Evolutionary conservation across 1,284 basidiomycete species (phyloP).

Genomic region (Phenoliferia sp.): DNA sequence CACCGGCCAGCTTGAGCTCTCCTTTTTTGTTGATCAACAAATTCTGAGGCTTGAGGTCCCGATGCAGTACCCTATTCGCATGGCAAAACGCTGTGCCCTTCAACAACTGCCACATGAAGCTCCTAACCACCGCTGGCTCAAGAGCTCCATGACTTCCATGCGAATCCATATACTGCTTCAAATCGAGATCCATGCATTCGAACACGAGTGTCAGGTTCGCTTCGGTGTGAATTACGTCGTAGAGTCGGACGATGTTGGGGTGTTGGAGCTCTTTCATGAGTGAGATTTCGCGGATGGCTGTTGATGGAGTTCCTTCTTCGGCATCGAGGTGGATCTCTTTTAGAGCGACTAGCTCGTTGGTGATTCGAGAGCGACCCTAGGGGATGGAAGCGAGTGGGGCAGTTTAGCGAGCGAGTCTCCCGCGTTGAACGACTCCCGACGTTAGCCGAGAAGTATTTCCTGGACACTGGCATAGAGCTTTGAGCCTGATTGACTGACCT

Average conservation of each 20-base stretch:
- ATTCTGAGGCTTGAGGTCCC: slow-evolving; percentile 97
- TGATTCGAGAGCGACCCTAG: slow-evolving; percentile 56
- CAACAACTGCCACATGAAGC: slow-evolving; percentile 94
- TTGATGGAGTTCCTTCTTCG: slow-evolving; percentile 90
- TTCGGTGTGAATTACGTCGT: slow-evolving; percentile 88
- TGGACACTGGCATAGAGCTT: neutral
- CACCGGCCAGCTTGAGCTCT: slow-evolving; percentile 91
- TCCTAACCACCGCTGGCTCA: slow-evolving; percentile 86
- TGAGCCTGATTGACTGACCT: slow-evolving; percentile 57
- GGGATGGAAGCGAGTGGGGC: neutral
- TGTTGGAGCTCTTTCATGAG: slow-evolving; percentile 97
- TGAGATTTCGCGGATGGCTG: slow-evolving; percentile 90
- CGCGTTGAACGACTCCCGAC: too few species aligned
- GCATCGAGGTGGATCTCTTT: slow-evolving; percentile 95
- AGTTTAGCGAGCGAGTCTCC: neutral
- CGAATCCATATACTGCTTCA: slow-evolving; percentile 99
- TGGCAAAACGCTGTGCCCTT: slow-evolving; percentile 99
- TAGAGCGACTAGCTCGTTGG: slow-evolving; percentile 79
- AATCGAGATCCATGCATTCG: slow-evolving; percentile 96
- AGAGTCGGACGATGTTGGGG: slow-evolving; percentile 87
- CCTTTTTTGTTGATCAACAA: slow-evolving; percentile 94
- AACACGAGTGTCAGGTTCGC: slow-evolving; percentile 98
- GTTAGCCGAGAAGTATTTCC: neutral
- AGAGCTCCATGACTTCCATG: slow-evolving; percentile 94
- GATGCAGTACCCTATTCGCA: slow-evolving; percentile 94